Evolutionary conservation across 129 eudicot species (phyloP), one percentile per base, ranked within the genome.

Genomic region (Flaveria ramosissima): DNA sequence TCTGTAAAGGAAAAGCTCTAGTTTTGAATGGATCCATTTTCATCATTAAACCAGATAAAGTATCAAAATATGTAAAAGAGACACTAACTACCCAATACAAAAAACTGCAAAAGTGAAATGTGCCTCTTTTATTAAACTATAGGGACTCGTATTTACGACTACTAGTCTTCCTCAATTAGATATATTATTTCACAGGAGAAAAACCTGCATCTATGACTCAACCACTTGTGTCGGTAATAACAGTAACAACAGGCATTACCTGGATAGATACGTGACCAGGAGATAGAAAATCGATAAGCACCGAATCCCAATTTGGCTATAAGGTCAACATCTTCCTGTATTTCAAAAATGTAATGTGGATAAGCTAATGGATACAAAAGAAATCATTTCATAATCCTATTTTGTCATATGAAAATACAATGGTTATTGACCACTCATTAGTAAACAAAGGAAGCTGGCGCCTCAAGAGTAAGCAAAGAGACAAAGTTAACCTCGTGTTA

Each of bases 241-340:
- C 42, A 17, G 27, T 23, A 53, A 77, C 45, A 67, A 26, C 53
- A 61, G 30, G 55, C 61, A 64, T 75, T 87, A 86, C 96, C 96
- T 62, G 93, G 90, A 82, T 82, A 90, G 63, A 90, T 90, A 47
- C 96, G 96, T 77, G 88, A 78, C 96, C 96, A 90, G 36, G 96
- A 88, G 78, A 90, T 82, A 20, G 96, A 90, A 83, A 90, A 90
- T 15, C 96, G 86, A 62, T 90, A 86, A 43, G 93, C 88, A 63
- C 84, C 65, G 80, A 90, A 88, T 62, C 96, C 93, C 88, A 90
- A 67, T 84, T 75, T 90, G 45, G 88, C 80, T 75, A 90, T 88
- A 59, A 90, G 86, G 74, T 90, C 87, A 78, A 88, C 80, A 50
- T 90, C 96, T 78, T 90, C 96, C 96, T 90, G 88, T 72, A 83